Base-by-base conservation (phyloP, 768 basidiomycete species). In the Rhodosporidiobolus sp. region DNA sequence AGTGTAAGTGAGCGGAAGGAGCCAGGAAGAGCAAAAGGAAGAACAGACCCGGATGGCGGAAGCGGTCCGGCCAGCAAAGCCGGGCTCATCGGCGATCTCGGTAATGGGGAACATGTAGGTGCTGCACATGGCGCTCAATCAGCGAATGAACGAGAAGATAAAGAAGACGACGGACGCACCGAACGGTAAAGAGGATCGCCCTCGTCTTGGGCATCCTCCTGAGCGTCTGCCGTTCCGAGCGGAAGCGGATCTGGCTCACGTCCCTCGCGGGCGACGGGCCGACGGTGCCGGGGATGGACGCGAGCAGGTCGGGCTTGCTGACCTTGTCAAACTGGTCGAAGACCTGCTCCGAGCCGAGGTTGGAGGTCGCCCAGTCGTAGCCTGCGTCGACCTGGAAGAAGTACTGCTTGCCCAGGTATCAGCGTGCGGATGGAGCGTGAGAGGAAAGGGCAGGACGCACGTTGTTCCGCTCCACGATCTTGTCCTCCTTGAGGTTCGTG, bases 381-480 rank as follows among this genome's bases (percentile, higher is more conserved):
- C 46, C 34, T 20, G 53, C 45, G 35, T 70, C 50, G 53, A 63
- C 69, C 53, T 72, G 70, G 48, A 63, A 55, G 28, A 57, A 58
- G 63, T 54, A 59, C 67, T 68, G 58, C 34, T 9, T 7, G 38
- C 8, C 8, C 7, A 43, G 7, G 38, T n/a, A 43, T 43, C 7
- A 49, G 20, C 9, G 20, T 48, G 12, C 8, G 0, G 3, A 28
- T 10, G 30, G 22, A 19, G 38, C 14, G 38, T 14, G 48, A 26
- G 50, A 65, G 46, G 64, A 80, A 30, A 26, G 8, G 20, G 80
- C 80, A 88, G 90, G 55, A 57, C 64, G 20, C 22, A 67, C 65
- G 80, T 91, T 91, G 81, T 88, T 88, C 63, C 90, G 86, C 68
- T 84, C 80, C 59, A 91, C 87, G 14, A 89, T 87, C 79, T 89